Base-by-base conservation (phyloP, 2,329 filamentous ascomycete genomes). In the Hypoxylon sp. region DNA sequence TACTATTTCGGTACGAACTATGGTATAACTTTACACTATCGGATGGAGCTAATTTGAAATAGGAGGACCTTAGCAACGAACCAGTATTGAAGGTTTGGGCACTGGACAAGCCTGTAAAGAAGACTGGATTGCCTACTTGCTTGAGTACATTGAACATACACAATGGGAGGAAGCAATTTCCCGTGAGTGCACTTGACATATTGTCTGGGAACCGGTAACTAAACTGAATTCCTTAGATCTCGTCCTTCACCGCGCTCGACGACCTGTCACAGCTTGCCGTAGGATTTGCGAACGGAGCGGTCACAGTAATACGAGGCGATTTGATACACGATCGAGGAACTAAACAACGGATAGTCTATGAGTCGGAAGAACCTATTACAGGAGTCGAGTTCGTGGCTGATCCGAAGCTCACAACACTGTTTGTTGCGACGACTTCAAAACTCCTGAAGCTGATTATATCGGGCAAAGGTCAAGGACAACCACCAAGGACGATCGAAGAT, bases 41-140 rank as follows among this genome's bases (percentile, higher is more conserved):
- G 30, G 10, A n/a, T 21, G 17, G 17, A 46, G 61, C 77, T 82
- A 72, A 82, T 65, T 19, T 6, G 0, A 74, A 84, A 48, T 79
- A 91, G 81, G 96, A 99, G 80, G 94, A 98, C 75, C 83, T 98
- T 57, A 92, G 92, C 41, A 91, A 88, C 74, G 94, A 98, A 74
- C 95, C 96, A 0, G 87, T 95, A 19, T 81, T 99, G 66, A 98
- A 97, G 79, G 95, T 98, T n/a, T 99, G 96, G 96, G 95, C 93
- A 21, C 84, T 99, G 73, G 94, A 98, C 78, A 97, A 94, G 81
- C 86, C 91, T 3, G 93, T 97, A 72, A 98, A 96, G 86, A 98
- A 97, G 85, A 97, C 93, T 3, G 94, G 94, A 45, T 84, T 91
- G 68, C 96, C 96, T 14, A 93, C 91, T 41, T 98, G 96, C 78